These are phyloP conservation scores for Phytophthora cryptogea DNA, from an alignment of 352 stramenopile genomes.

Conservation along the genomic window DNA sequence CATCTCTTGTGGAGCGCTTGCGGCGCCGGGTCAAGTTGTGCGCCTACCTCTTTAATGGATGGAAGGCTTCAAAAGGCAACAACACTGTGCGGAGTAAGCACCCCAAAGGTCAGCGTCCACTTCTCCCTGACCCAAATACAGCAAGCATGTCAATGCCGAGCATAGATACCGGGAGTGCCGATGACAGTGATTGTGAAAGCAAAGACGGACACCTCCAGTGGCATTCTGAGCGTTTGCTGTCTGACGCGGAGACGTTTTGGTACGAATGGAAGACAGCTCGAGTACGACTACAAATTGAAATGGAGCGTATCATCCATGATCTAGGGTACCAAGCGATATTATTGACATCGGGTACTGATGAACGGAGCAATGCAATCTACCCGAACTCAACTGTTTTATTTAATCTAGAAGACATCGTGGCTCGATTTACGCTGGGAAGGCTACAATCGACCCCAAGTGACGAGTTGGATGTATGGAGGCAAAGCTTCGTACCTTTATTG, in stretches of 20 bases:
- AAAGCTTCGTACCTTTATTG: constrained; percentile 22
- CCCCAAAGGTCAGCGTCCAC: constrained; percentile 3
- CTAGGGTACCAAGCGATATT: constrained; percentile 20
- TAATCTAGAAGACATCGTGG: constrained; percentile 12
- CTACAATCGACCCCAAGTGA: background rate
- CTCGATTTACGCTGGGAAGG: background rate
- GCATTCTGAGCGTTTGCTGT: constrained; percentile 17
- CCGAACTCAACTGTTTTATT: constrained; percentile 6
- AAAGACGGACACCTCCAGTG: constrained; percentile 19
- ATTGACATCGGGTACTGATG: background rate
- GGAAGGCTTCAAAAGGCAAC: constrained; percentile 6
- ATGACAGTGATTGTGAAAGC: constrained; percentile 2
- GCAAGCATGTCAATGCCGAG: background rate
- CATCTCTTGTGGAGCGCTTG: constrained; percentile 31
- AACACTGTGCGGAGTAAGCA: constrained; percentile 8
- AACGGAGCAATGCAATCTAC: constrained; percentile 3
- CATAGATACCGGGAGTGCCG: background rate
- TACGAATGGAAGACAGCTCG: constrained; percentile 48
- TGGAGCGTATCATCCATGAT: constrained; percentile 19
- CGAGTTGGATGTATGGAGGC: background rate
- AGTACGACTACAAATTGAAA: constrained; percentile 22
- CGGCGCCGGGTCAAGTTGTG: constrained; percentile 29
- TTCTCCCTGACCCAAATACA: background rate
- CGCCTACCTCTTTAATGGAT: constrained; percentile 33
- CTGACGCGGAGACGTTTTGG: constrained; percentile 43